Evolutionary conservation across 306 rosid species (phyloP).

Genomic region (Cyclanthera cordifolia): DNA sequence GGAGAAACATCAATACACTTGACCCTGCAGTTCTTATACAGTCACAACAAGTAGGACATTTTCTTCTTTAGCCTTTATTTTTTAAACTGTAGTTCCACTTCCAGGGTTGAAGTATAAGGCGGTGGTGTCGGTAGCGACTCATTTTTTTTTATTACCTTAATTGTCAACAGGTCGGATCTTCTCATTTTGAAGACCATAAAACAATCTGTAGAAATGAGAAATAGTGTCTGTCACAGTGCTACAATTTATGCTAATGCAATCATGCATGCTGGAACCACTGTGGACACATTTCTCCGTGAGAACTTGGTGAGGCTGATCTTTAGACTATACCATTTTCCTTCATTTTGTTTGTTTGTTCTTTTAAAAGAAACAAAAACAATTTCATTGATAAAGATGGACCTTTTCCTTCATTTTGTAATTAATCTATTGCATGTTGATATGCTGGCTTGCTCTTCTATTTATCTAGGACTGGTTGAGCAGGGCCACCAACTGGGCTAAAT

Average conservation of each 20-base stretch:
- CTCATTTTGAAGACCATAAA: constrained; percentile 89
- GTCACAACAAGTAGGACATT: constrained; percentile 86
- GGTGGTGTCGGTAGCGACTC: too few species aligned
- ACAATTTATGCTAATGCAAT: constrained; percentile 91
- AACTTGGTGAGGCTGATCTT: constrained; percentile 49
- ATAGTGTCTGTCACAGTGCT: constrained; percentile 94
- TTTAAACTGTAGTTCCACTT: constrained; percentile 6
- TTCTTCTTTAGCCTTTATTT: constrained; percentile 7
- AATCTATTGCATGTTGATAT: constrained; percentile 6
- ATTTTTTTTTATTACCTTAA: constrained; percentile 14
- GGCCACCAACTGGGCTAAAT: constrained; percentile 97
- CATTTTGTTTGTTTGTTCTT: too few species aligned
- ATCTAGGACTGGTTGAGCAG: constrained; percentile 93
- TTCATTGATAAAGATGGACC: too few species aligned
- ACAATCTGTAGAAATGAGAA: constrained; percentile 99
- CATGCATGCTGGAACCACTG: constrained; percentile 98
- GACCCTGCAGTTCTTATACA: constrained; percentile 86
- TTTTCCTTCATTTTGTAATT: constrained; percentile 3
- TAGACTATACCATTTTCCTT: background rate
- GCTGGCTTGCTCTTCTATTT: constrained; percentile 4
- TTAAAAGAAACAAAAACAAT: too few species aligned
- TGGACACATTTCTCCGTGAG: constrained; percentile 94
- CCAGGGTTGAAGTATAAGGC: background rate
- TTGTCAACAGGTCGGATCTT: constrained; percentile 68
- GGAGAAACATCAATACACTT: constrained; percentile 88